A percentile compares a stretch with the other conserved stretches of the same genome.
Conservation (phyloP, 1,284 basidiomycete species). For the Ceratobasidium theobromae region DNA sequence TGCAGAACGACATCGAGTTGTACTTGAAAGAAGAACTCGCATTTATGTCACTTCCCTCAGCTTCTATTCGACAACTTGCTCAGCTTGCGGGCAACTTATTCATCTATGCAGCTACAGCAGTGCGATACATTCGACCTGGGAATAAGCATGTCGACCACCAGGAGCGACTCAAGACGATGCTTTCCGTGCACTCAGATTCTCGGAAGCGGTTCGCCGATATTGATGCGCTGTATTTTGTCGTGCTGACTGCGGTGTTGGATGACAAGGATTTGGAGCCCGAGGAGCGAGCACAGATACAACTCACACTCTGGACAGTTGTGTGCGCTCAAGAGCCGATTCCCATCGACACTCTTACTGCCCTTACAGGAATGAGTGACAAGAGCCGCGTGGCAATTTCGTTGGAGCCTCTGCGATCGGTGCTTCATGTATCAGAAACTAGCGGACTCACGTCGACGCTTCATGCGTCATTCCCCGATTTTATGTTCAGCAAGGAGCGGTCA, state of each 20-base stretch:
- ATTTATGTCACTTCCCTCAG: background rate
- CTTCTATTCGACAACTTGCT: background rate
- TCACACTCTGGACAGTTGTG: background rate
- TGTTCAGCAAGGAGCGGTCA: background rate
- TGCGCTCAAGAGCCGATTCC: background rate
- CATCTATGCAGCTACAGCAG: slow-evolving; percentile 13
- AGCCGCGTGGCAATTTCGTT: background rate
- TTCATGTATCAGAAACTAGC: background rate
- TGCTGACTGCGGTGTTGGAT: background rate
- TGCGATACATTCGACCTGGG: background rate
- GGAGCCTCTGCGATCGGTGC: background rate
- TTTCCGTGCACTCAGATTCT: background rate
- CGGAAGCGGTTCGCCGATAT: background rate
- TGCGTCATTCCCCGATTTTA: slow-evolving; percentile 20
- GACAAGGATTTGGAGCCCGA: background rate
- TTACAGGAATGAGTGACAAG: background rate
- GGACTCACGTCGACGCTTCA: background rate
- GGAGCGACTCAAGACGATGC: background rate
- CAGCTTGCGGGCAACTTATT: background rate
- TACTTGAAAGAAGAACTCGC: background rate
- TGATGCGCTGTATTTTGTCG: background rate
- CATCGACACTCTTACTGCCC: background rate
- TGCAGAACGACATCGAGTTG: slow-evolving; percentile 25
- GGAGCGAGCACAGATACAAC: background rate
- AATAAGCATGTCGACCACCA: background rate